Percentiles rank a stretch among this genome's conserved stretches.
Conservation (phyloP, 768 basidiomycete species). For the Lepiota subincarnata region DNA sequence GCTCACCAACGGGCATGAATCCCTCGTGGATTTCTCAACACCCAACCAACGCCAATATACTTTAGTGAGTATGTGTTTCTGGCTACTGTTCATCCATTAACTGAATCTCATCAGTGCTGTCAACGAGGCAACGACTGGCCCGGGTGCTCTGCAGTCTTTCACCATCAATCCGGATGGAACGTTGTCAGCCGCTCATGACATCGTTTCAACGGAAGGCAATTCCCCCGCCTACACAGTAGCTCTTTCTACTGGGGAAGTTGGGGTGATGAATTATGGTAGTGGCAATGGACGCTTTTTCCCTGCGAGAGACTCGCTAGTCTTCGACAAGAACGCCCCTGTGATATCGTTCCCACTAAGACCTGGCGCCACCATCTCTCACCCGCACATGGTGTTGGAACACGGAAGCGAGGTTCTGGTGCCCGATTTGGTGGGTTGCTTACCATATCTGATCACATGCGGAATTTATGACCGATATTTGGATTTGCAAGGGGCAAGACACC, state of each 20-base stretch:
- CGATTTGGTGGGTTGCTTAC: slow-evolving; percentile 46
- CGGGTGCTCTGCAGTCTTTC: slow-evolving; percentile 58
- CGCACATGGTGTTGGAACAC: slow-evolving; percentile 62
- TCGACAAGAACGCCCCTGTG: slow-evolving; percentile 31
- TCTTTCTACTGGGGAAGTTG: slow-evolving; percentile 55
- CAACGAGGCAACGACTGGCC: slow-evolving; percentile 43
- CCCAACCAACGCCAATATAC: slow-evolving; percentile 51
- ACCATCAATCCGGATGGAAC: slow-evolving; percentile 39
- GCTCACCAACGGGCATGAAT: slow-evolving; percentile 46
- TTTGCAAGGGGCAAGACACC: slow-evolving; percentile 56
- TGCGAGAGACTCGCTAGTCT: slow-evolving; percentile 32
- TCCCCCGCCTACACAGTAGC: slow-evolving; percentile 48
- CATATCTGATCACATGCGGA: slow-evolving; percentile 1
- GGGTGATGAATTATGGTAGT: slow-evolving; percentile 52
- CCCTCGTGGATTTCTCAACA: slow-evolving; percentile 61
- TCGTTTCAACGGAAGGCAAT: slow-evolving; percentile 45
- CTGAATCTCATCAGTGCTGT: slow-evolving; percentile 39
- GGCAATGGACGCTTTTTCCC: slow-evolving; percentile 55
- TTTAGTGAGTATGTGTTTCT: slow-evolving; percentile 47
- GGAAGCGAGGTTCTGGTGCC: slow-evolving; percentile 56
- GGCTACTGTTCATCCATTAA: background rate
- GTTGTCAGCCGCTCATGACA: slow-evolving; percentile 41
- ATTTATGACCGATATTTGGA: background rate
- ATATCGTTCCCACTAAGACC: slow-evolving; percentile 50
- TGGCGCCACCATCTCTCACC: slow-evolving; percentile 47